Conservation (phyloP, 805 yeast species). For the Zygoascus biomembranicola region DNA sequence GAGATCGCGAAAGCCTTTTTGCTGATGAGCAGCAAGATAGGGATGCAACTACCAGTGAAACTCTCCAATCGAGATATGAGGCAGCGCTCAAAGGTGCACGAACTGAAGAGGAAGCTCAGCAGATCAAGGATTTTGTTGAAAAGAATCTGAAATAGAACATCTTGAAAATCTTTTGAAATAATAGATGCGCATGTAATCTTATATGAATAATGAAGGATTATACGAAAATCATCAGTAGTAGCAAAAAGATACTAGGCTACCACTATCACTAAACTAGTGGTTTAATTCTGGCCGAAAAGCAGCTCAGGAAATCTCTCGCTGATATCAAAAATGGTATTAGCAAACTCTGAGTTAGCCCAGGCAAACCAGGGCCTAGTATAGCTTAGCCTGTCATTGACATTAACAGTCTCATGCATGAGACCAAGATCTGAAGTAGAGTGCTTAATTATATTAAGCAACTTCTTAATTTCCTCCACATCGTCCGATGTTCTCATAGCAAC, state of each 20-base stretch:
- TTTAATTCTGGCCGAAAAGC: slow-evolving; percentile 34
- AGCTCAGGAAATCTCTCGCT: slow-evolving; percentile 67
- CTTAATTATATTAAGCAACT: slow-evolving; percentile 43
- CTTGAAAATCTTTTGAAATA: not conserved
- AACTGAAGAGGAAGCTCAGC: slow-evolving; percentile 14
- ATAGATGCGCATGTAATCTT: not conserved
- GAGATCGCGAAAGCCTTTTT: slow-evolving; percentile 13
- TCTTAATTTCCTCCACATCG: slow-evolving; percentile 58
- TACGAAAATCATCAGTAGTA: not conserved
- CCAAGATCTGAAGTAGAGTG: slow-evolving; percentile 67
- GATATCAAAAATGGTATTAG: slow-evolving; percentile 71
- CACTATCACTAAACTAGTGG: not conserved
- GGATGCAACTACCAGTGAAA: slow-evolving; percentile 14
- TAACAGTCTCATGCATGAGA: slow-evolving; percentile 72
- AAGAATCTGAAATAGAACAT: not conserved
- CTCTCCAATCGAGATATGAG: slow-evolving; percentile 62
- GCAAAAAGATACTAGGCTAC: not conserved
- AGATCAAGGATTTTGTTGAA: slow-evolving; percentile 12
- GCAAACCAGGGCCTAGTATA: slow-evolving; percentile 88
- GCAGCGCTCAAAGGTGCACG: slow-evolving; percentile 41
- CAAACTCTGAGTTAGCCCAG: slow-evolving; percentile 91
- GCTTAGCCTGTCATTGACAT: slow-evolving; percentile 43
- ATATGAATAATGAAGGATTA: not conserved
- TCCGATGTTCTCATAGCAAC: slow-evolving; percentile 66
- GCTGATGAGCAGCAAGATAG: slow-evolving; percentile 14